phyloP scores from a whole-genome alignment of 306 rosid genomes.

The Abrus pulchellus region DNA sequence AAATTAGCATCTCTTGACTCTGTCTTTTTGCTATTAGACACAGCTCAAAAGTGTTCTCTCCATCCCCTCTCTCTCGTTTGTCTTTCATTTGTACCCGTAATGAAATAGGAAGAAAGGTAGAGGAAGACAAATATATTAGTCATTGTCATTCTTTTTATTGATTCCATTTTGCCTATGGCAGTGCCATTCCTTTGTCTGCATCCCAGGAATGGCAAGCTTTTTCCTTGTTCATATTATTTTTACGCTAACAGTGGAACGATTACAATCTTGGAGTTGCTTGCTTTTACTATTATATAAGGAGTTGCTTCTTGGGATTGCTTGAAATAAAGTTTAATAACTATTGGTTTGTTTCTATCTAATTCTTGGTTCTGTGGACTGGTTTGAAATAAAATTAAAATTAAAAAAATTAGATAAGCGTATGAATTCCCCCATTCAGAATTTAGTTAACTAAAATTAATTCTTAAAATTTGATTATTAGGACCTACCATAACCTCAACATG shows the following conservation, averaged over 20 bases:
- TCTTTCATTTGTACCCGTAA: not conserved
- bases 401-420: too few relatives aligned
- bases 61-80: not conserved
- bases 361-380: too few relatives aligned
- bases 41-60: too few relatives aligned
- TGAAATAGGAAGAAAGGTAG: not conserved
- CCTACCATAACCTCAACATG: not conserved
- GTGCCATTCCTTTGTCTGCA: conserved; percentile 16
- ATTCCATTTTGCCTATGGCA: not conserved
- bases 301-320: not conserved
- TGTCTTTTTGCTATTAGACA: too few relatives aligned
- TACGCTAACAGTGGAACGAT: not conserved
- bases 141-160: too few relatives aligned
- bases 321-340: not conserved
- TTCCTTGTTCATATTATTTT: conserved; percentile 1
- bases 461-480: too few relatives aligned
- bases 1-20: too few relatives aligned
- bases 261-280: not conserved
- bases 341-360: too few relatives aligned
- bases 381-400: too few relatives aligned
- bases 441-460: too few relatives aligned
- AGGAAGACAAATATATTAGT: too few relatives aligned
- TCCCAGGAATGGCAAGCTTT: not conserved
- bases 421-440: too few relatives aligned
- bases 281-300: not conserved